Evolutionary conservation across 2,329 filamentous ascomycete genomes (phyloP).

Genomic region (Teratosphaeria destructans): DNA sequence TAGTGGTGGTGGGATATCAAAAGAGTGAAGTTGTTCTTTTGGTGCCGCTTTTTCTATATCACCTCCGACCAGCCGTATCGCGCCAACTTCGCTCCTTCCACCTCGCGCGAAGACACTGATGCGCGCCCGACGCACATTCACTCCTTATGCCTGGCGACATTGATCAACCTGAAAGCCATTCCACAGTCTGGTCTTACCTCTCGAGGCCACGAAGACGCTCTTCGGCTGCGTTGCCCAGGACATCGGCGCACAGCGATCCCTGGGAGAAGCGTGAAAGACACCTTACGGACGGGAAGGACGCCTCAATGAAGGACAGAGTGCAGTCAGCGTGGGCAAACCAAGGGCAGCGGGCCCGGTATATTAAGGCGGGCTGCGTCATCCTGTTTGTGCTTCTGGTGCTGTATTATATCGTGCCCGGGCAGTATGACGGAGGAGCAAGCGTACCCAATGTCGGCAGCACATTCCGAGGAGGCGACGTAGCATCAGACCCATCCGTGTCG

Average conservation of each 20-base stretch:
- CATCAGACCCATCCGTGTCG: conserved; percentile 49
- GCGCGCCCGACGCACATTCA: not conserved
- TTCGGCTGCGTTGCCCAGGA: conserved; percentile 41
- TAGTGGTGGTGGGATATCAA: not conserved
- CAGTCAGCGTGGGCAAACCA: conserved; percentile 49
- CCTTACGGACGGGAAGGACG: conserved; percentile 16
- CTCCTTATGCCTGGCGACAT: conserved; percentile 4
- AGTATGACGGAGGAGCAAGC: not conserved
- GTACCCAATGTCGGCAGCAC: conserved; percentile 8
- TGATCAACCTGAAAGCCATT: not conserved
- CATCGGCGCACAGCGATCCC: conserved; percentile 28
- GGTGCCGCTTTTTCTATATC: not conserved
- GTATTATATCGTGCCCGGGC: conserved; percentile 43
- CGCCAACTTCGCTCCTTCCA: not conserved
- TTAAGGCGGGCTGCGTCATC: conserved; percentile 53
- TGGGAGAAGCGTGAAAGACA: conserved; percentile 39
- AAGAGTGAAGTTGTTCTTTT: not conserved
- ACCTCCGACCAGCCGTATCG: not conserved
- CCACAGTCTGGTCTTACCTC: conserved; percentile 42
- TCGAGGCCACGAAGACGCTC: conserved; percentile 39
- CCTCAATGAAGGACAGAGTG: conserved; percentile 25
- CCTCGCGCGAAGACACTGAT: not conserved
- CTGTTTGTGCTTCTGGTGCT: conserved; percentile 48
- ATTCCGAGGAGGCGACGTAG: conserved; percentile 30
- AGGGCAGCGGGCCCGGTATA: conserved; percentile 48